Evolutionary conservation across 345 rosid species (phyloP).

Genomic region (Pugionium cornutum): DNA sequence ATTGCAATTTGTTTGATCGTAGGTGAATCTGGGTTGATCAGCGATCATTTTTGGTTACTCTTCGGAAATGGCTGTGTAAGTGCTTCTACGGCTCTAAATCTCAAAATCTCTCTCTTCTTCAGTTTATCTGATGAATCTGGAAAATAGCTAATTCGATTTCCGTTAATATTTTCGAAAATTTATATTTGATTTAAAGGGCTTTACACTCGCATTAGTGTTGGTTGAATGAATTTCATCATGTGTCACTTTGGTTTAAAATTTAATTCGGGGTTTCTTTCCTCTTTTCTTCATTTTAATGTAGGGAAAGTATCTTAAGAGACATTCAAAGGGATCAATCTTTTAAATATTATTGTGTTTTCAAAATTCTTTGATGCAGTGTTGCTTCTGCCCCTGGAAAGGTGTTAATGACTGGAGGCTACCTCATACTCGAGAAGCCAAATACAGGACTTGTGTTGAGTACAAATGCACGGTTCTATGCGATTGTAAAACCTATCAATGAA

Average conservation of each 20-base stretch:
- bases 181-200: neutral
- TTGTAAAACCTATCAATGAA: slow-evolving; percentile 72
- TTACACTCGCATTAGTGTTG: neutral
- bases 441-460: slow-evolving; percentile 93
- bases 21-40: slow-evolving; percentile 36
- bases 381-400: slow-evolving; percentile 99
- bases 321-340: slow-evolving; percentile 6
- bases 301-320: slow-evolving; percentile 10
- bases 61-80: slow-evolving; percentile 41
- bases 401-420: slow-evolving; percentile 91
- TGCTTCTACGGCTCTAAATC: slow-evolving; percentile 16
- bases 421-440: slow-evolving; percentile 89
- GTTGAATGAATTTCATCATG: neutral
- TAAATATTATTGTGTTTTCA: neutral
- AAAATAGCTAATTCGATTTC: neutral
- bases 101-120: neutral
- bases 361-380: slow-evolving; percentile 48
- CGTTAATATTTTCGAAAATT: neutral
- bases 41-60: slow-evolving; percentile 29
- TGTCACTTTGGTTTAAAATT: neutral
- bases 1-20: slow-evolving; percentile 30
- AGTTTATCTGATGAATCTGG: slow-evolving; percentile 11
- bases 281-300: neutral
- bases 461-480: slow-evolving; percentile 87
- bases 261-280: neutral